Conservation (phyloP, 2,329 filamentous ascomycete genomes). For the Botrytis deweyae region DNA sequence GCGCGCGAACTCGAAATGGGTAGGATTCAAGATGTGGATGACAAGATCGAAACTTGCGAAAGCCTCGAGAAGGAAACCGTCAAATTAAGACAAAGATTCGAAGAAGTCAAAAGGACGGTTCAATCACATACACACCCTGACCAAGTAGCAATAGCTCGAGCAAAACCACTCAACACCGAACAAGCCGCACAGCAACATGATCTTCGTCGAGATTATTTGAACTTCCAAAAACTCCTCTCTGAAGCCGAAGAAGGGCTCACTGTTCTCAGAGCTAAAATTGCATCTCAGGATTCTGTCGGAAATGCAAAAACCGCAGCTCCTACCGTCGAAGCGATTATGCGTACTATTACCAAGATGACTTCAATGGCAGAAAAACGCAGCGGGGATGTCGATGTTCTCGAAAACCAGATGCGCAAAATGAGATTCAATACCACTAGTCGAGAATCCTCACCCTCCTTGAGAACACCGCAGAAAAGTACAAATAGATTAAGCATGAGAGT, state of each 20-base stretch:
- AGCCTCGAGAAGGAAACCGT: conserved; percentile 69
- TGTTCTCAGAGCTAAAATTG: conserved; percentile 75
- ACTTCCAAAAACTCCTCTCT: conserved; percentile 70
- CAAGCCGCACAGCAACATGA: conserved; percentile 82
- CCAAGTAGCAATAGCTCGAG: conserved; percentile 61
- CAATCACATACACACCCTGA: conserved; percentile 67
- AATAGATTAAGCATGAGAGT: conserved; percentile 30
- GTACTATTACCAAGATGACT: conserved; percentile 91
- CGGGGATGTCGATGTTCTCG: conserved; percentile 85
- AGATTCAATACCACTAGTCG: conserved; percentile 49
- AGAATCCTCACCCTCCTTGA: conserved; percentile 46
- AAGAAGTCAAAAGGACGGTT: conserved; percentile 76
- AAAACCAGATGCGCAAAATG: conserved; percentile 78
- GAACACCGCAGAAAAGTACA: conserved; percentile 38
- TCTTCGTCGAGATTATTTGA: conserved; percentile 71
- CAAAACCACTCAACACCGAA: conserved; percentile 78
- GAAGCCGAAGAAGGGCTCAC: conserved; percentile 79
- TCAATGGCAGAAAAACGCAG: conserved; percentile 87
- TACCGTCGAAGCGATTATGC: conserved; percentile 87
- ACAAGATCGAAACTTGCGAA: conserved; percentile 66
- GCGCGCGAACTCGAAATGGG: conserved; percentile 63
- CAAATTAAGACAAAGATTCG: conserved; percentile 71
- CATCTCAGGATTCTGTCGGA: conserved; percentile 53
- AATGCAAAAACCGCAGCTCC: conserved; percentile 54
- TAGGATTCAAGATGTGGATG: conserved; percentile 65